Base-by-base conservation (phyloP, 2,329 filamentous ascomycete genomes). In the Aspergillus bombycis region DNA sequence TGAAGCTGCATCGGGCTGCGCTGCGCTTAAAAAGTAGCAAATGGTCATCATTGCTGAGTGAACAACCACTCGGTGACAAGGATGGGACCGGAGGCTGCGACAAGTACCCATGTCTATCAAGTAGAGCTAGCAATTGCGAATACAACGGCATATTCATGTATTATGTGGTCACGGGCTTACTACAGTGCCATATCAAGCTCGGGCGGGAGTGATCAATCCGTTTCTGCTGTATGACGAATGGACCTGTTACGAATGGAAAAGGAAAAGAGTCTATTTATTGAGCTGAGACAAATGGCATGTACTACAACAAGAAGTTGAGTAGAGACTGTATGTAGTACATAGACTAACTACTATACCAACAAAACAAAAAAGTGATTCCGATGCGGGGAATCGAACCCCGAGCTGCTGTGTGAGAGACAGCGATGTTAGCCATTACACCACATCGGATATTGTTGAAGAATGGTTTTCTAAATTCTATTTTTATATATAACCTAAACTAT, bases 311-410 rank as follows among this genome's bases (percentile, higher is more conserved):
- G 4, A 38, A 16, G 38, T n/a, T 41, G 7, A 14, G 19, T n/a
- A 41, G 16, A 41, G 48, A 36, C 9, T 34, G 10, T 34, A 28
- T 28, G 5, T n/a, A n/a, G n/a, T n/a, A n/a, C 2, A 4, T 34
- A 34, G 32, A 34, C 32, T 34, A 34, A 10, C 10, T 32, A 32
- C 30, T 12, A 34, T 12, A 10, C 12, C 32, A 12, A 10, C 32
- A 64, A 16, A n/a, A 28, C 28, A 59, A 62, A 61, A 32, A 54
- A 41, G 28, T n/a, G 34, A 23, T 30, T 71, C 69, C 69, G 67
- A 70, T 64, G 63, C 38, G 69, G 68, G 68, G 66, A 71, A 71
- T 71, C 68, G 68, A 70, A 71, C 68, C 68, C 69, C 69, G 38
- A 58, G 69, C 69, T 71, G 69, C 65, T 62, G 69, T 70, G 70